phyloP scores from a whole-genome alignment of 148 eudicot genomes.

The Cornus florida region DNA sequence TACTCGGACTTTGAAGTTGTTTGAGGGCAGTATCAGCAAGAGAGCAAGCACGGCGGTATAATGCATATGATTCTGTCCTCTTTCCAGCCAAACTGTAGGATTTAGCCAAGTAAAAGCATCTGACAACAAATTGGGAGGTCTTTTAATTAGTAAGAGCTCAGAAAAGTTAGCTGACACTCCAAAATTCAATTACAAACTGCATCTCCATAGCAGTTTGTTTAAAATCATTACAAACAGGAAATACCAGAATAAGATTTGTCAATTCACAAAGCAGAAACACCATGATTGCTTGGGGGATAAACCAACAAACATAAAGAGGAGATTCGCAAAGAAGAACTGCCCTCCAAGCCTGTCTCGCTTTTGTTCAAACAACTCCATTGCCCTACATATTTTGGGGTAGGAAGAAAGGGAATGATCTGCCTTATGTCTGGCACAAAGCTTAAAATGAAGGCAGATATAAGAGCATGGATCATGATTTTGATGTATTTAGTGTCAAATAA shows the following conservation, averaged over 20 bases:
- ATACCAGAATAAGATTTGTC: neutral
- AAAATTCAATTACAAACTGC: neutral
- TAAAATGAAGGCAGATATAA: neutral
- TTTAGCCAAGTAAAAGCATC: conserved; percentile 94
- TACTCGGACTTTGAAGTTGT: conserved; percentile 40
- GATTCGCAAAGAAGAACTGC: too few species aligned
- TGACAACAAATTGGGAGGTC: conserved; percentile 29
- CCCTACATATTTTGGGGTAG: too few species aligned
- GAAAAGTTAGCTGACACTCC: neutral
- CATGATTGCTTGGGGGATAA: neutral
- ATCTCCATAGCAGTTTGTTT: neutral
- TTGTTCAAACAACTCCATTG: too few species aligned
- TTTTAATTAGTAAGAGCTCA: neutral
- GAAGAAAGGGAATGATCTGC: too few species aligned
- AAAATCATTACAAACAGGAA: neutral
- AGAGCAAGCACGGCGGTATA: conserved; percentile 75
- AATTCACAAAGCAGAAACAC: neutral
- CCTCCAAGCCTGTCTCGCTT: too few species aligned
- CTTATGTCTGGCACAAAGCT: neutral
- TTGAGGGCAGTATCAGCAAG: conserved; percentile 59
- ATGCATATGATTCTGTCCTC: conserved; percentile 85
- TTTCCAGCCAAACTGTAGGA: conserved; percentile 90
- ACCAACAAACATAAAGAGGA: neutral
- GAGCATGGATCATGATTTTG: too few species aligned
- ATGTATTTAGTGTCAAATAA: too few species aligned